Conservation (phyloP, 2,329 filamentous ascomycete species). For the Leptographium wingfieldii region DNA sequence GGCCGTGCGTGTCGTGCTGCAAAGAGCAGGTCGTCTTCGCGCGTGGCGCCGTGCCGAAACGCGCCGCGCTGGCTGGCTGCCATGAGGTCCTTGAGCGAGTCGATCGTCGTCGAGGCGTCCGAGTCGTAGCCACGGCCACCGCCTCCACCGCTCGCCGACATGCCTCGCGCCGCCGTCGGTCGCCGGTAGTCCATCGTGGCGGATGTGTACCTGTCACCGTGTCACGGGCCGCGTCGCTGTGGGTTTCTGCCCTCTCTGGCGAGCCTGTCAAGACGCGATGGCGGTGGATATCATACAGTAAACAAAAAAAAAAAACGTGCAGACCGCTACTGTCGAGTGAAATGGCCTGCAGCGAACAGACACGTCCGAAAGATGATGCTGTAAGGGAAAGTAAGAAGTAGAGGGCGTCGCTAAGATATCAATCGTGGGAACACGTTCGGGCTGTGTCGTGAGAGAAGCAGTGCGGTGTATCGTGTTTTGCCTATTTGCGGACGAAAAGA, state of each 20-base stretch:
- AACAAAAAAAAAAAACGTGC: not conserved
- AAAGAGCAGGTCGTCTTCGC: constrained; percentile 8
- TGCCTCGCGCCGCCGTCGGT: not conserved
- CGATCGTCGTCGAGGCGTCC: constrained; percentile 11
- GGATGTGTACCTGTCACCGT: not conserved
- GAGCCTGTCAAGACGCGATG: not conserved
- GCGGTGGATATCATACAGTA: not conserved
- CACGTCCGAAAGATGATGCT: not conserved
- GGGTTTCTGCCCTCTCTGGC: not conserved
- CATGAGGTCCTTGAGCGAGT: constrained; percentile 13
- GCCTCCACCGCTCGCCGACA: not conserved
- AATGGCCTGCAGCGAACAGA: too few relatives aligned
- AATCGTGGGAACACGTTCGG: not conserved
- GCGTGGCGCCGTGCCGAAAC: constrained; percentile 1
- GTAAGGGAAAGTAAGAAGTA: not conserved
- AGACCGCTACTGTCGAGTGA: too few relatives aligned
- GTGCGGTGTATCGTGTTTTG: not conserved
- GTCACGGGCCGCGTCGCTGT: not conserved
- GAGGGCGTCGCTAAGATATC: not conserved
- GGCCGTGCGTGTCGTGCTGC: constrained; percentile 10
- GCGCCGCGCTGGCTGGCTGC: constrained; percentile 3
- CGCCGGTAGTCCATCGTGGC: not conserved
- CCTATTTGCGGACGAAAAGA: not conserved
- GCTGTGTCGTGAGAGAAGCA: not conserved
- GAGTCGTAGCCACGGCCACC: constrained; percentile 6